phyloP scores from a whole-genome alignment of 2,329 filamentous ascomycete species.

The Colletotrichum sublineola region DNA sequence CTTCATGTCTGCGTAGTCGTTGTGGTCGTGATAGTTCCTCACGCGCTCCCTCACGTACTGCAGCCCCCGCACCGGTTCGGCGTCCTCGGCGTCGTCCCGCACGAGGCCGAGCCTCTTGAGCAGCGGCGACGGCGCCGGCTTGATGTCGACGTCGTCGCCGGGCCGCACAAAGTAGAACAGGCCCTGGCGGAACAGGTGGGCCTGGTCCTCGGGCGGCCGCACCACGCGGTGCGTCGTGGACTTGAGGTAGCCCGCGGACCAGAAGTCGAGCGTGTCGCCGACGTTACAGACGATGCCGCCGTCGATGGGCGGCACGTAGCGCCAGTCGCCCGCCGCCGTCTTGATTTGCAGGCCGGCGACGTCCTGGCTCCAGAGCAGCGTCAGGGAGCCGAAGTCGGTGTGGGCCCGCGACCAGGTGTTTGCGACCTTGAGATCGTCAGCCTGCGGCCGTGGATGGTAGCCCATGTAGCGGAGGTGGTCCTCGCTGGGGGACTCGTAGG shows the following conservation, averaged over 20 bases:
- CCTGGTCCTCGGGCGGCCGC: constrained; percentile 52
- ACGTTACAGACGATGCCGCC: constrained; percentile 62
- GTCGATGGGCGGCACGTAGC: constrained; percentile 59
- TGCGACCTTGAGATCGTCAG: constrained; percentile 52
- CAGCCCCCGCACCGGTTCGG: constrained; percentile 51
- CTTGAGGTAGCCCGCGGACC: constrained; percentile 50
- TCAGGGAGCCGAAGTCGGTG: constrained; percentile 66
- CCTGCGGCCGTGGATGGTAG: constrained; percentile 59
- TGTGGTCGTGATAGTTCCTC: constrained; percentile 56
- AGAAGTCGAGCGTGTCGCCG: constrained; percentile 50
- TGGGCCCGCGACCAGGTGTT: constrained; percentile 53
- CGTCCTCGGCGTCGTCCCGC: constrained; percentile 45
- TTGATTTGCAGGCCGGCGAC: constrained; percentile 66
- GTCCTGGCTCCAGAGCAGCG: constrained; percentile 67
- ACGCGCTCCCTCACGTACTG: constrained; percentile 58
- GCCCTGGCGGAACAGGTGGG: constrained; percentile 49
- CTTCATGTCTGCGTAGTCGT: constrained; percentile 55
- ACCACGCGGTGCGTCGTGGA: constrained; percentile 54
- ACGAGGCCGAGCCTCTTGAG: constrained; percentile 48
- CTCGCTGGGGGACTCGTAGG: constrained; percentile 64
- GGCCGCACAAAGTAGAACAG: constrained; percentile 55
- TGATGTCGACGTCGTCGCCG: constrained; percentile 49
- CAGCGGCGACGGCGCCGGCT: constrained; percentile 49
- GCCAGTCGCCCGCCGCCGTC: constrained; percentile 54
- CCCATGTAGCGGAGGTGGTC: constrained; percentile 70